Conservation (phyloP, 768 basidiomycete genomes). For the Polyporus arcularius region DNA sequence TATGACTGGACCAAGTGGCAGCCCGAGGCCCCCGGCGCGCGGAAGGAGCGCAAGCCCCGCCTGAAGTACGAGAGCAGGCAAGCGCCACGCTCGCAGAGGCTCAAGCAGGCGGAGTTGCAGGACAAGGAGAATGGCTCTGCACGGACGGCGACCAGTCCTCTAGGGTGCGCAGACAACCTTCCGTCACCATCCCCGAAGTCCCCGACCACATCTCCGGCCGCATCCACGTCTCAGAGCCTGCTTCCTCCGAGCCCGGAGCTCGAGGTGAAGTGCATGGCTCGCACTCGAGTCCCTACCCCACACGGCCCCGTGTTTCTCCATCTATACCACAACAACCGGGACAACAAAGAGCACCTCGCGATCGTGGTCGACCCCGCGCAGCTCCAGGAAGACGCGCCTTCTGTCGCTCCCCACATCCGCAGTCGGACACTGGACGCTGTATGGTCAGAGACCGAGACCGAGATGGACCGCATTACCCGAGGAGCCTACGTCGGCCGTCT, state of each 20-base stretch:
- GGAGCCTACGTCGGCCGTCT: constrained; percentile 93
- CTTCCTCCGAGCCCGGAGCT: constrained; percentile 36
- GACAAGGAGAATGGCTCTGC: constrained; percentile 55
- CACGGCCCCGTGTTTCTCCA: constrained; percentile 93
- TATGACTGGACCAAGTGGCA: constrained; percentile 63
- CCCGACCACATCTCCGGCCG: constrained; percentile 1
- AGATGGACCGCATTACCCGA: constrained; percentile 89
- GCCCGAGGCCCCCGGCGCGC: constrained; percentile 40
- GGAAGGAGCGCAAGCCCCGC: constrained; percentile 44
- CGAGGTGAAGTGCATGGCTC: constrained; percentile 92
- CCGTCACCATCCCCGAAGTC: constrained; percentile 31
- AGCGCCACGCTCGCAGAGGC: constrained; percentile 66
- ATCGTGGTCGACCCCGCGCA: constrained; percentile 93
- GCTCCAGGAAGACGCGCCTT: constrained; percentile 48
- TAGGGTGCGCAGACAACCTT: constrained; percentile 42
- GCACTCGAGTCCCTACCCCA: constrained; percentile 95
- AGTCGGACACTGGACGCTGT: constrained; percentile 78
- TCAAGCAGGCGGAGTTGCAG: constrained; percentile 37
- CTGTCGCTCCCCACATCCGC: constrained; percentile 59
- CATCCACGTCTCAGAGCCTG: constrained; percentile 20
- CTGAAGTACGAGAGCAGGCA: constrained; percentile 73
- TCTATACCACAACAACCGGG: constrained; percentile 90
- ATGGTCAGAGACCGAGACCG: constrained; percentile 86
- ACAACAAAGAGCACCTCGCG: constrained; percentile 94
- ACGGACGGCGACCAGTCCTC: constrained; percentile 36